Conservation (phyloP, 2,329 filamentous ascomycete species). For the Talaromyces sp. region DNA sequence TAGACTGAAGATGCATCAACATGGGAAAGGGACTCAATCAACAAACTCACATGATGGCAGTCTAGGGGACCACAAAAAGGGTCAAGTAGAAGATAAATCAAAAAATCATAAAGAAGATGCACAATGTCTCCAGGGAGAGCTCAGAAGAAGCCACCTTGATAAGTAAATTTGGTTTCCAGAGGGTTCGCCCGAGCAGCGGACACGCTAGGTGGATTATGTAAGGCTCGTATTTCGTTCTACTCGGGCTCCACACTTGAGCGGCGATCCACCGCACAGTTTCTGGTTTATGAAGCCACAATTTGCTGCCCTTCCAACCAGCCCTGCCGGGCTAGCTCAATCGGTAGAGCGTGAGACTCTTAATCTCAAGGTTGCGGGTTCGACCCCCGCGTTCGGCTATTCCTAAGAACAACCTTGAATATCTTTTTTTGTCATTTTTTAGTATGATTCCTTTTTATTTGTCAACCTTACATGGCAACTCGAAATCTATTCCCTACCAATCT, state of each 20-base stretch:
- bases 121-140: neutral
- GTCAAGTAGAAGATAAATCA: slow-evolving; percentile 28
- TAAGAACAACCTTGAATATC: slow-evolving; percentile 23
- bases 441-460: too few species aligned
- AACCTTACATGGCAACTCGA: too few species aligned
- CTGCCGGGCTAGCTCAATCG: slow-evolving; percentile 55
- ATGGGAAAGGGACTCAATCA: slow-evolving; percentile 7
- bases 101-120: slow-evolving; percentile 29
- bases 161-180: slow-evolving; percentile 20
- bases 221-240: neutral
- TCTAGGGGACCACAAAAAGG: slow-evolving; percentile 34
- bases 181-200: slow-evolving; percentile 21
- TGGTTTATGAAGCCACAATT: neutral
- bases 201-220: slow-evolving; percentile 24
- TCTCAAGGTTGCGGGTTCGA: slow-evolving; percentile 47
- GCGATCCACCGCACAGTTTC: neutral
- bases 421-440: too few species aligned
- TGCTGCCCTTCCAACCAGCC: slow-evolving; percentile 6
- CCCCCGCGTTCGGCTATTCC: slow-evolving; percentile 44
- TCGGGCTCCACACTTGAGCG: too few species aligned
- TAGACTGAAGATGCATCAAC: slow-evolving; percentile 4
- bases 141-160: slow-evolving; percentile 29
- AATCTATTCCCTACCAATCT: too few species aligned
- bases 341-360: slow-evolving; percentile 56
- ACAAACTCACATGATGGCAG: slow-evolving; percentile 36